A percentile compares a stretch with the other conserved stretches of the same genome.
These are phyloP conservation scores for Stenogyne calaminthoides DNA, from an alignment of 305 asterid genomes.

Conservation along the genomic window DNA sequence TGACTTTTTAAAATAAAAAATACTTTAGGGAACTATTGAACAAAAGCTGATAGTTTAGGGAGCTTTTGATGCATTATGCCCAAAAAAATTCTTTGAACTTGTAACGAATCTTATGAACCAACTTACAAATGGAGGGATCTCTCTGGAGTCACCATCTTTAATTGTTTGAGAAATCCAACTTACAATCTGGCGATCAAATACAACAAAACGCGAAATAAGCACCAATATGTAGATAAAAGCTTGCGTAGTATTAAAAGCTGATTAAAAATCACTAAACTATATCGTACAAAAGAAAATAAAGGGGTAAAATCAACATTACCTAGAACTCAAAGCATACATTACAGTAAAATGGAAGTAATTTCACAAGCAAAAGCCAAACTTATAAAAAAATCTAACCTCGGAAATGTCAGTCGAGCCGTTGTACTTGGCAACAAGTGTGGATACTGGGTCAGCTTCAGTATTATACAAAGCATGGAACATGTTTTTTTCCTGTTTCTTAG, in stretches of 20 bases:
- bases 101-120: conserved; percentile 4
- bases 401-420: conserved; percentile 73
- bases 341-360: neutral
- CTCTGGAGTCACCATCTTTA: conserved; percentile 88
- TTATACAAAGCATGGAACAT: conserved; percentile 59
- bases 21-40: no score
- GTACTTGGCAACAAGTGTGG: conserved; percentile 93
- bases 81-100: neutral
- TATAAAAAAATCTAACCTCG: conserved; percentile 53
- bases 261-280: neutral
- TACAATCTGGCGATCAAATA: conserved; percentile 60
- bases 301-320: neutral
- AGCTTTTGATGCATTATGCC: no score
- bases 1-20: no score
- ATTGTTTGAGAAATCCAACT: conserved; percentile 82
- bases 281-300: neutral
- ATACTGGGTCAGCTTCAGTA: conserved; percentile 76
- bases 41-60: no score
- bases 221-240: neutral
- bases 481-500: conserved; percentile 48
- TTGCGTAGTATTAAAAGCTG: neutral
- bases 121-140: conserved; percentile 92
- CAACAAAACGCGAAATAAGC: conserved; percentile 16
- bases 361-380: conserved; percentile 9
- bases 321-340: neutral